Percentiles rank a stretch among this genome's conserved stretches.
These are phyloP conservation scores for Ichthyophthirius multifiliis DNA, from an alignment of 169 alveolate species.

Conservation along the genomic window DNA sequence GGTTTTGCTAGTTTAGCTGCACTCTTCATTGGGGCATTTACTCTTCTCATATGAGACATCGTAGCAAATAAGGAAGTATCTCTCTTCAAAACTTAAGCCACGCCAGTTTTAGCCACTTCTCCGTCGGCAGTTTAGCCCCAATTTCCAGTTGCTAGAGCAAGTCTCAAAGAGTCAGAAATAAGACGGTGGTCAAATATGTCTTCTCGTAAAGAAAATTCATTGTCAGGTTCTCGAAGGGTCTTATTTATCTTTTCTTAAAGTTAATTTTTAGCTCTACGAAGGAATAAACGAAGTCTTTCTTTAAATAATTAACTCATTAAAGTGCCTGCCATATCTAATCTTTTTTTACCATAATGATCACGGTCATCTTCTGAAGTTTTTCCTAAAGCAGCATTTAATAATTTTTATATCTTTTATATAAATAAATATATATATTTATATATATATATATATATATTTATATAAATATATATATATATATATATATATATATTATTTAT, in stretches of 20 bases:
- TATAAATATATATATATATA: too few species aligned
- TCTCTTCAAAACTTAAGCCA: constrained; percentile 94
- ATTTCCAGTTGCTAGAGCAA: constrained; percentile 87
- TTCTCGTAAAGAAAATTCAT: background rate
- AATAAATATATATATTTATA: too few species aligned
- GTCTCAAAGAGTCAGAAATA: background rate
- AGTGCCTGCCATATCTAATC: constrained; percentile 99
- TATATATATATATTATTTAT: background rate
- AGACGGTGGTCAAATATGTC: background rate
- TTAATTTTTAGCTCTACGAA: constrained; percentile 91
- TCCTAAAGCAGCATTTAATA: constrained; percentile 96
- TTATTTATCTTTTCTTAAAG: constrained; percentile 87
- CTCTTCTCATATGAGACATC: constrained; percentile 97
- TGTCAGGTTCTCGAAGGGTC: background rate
- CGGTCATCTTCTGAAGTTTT: constrained; percentile 98
- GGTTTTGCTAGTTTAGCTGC: constrained; percentile 99
- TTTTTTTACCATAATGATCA: constrained; percentile 99
- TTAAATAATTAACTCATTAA: constrained; percentile 97
- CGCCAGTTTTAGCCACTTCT: constrained; percentile 97
- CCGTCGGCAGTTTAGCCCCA: constrained; percentile 99
- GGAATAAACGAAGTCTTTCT: constrained; percentile 92
- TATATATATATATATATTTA: too few species aligned
- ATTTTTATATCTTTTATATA: constrained; percentile 48
- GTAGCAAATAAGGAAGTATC: constrained; percentile 96
- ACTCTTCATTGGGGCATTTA: constrained; percentile 98